Base-by-base conservation (phyloP, 257 asterid species). In the Lycium ferocissimum region DNA sequence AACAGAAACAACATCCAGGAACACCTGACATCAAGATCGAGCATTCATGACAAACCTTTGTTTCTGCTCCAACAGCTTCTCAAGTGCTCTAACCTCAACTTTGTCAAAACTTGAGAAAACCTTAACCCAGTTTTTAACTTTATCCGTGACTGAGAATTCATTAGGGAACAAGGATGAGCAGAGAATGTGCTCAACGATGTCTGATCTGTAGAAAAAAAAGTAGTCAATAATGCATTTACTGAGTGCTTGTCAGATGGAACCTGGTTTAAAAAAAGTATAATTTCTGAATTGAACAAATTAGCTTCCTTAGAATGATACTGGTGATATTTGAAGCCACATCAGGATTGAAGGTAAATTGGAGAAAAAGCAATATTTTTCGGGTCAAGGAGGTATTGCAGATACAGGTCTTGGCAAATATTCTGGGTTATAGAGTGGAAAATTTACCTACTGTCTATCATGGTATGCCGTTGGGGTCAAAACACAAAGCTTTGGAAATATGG, bases 11-110 rank as follows among this genome's bases (percentile, higher is more conserved):
- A 43, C 65, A 82, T 85, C 78, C 35, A 47, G 63, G 63, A 65
- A 47, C 85, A 40, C 78, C 63, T 37, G 54, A 67, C 37, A 26
- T 66, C 79, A 45, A 86, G 84, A 33, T 51, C 51, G 83, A 85
- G 67, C 84, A 86, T 62, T 69, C 71, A n/a, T 72, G 85, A 85
- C 89, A 79, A 85, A 97, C 99, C 99, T 95, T 88, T 94, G 97
- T 87, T 97, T 95, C 92, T 94, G 99, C 91, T 95, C 99, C 75
- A 97, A 85, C 85, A 97, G 94, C 93, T 95, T 97, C 91, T 97
- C 99, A 78, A 97, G 94, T 82, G 98, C 99, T 93, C 94, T 94
- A 79, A 92, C 92, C 90, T 97, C 99, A 56, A 95, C 90, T 88
- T 97, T 97, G 92, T 94, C 99, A 84, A 94, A 93, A 85, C 94